Conservation (phyloP, 371 early-diverging fungal species). For the Vairimorpha ceranae region DNA sequence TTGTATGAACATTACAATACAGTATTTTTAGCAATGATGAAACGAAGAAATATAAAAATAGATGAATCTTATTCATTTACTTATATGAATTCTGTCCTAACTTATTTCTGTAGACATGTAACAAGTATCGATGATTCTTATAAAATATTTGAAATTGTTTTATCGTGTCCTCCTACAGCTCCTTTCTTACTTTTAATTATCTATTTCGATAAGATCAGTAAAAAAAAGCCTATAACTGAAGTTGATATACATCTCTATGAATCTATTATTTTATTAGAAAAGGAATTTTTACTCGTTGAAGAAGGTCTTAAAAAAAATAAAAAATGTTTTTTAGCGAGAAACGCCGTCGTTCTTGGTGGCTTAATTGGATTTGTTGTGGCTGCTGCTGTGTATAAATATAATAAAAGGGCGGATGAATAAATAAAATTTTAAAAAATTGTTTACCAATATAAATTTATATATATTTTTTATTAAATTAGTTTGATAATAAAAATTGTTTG, state of each 20-base stretch:
- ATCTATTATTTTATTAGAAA: conserved; percentile 21
- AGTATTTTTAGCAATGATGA: conserved; percentile 56
- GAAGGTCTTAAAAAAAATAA: conserved; percentile 12
- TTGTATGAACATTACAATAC: conserved; percentile 39
- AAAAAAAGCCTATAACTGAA: conserved; percentile 8
- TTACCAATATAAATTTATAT: too few species aligned
- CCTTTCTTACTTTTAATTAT: conserved; percentile 44
- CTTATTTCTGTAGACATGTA: conserved; percentile 49
- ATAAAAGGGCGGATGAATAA: conserved; percentile 10
- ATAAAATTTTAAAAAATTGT: too few species aligned
- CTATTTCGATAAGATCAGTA: conserved; percentile 31
- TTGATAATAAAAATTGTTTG: too few species aligned
- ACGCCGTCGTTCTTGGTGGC: conserved; percentile 25
- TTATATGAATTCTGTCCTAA: conserved; percentile 50
- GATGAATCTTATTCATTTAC: conserved; percentile 5
- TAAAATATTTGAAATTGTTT: conserved; percentile 44
- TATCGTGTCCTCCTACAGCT: conserved; percentile 35
- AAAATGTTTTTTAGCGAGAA: not conserved
- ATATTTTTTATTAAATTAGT: too few species aligned
- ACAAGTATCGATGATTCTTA: conserved; percentile 40
- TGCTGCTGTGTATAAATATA: conserved; percentile 21
- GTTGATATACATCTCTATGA: conserved; percentile 28
- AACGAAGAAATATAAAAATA: conserved; percentile 36
- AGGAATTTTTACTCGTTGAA: conserved; percentile 39
- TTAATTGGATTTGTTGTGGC: conserved; percentile 32